Base-by-base conservation (phyloP, 805 yeast genomes). In the Saturnispora hagleri region DNA sequence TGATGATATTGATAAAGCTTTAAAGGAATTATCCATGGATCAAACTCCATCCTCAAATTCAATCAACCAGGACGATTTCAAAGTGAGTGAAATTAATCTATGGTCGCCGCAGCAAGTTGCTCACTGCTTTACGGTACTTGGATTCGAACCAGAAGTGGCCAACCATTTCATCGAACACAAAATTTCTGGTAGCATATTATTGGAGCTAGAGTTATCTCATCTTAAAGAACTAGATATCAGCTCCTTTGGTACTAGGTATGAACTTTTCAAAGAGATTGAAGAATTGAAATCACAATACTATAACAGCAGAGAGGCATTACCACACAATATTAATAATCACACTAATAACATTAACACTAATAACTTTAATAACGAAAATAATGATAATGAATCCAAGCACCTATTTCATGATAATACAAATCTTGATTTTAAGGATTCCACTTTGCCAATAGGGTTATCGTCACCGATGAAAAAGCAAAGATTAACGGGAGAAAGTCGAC, bases 171-270 rank as follows among this genome's bases (percentile, higher is more conserved):
- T 83, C 5, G 79, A 82, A 59, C 98, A 93, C 68, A 89, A 89
- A 60, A 89, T 93, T 53, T 84, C 90, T 1, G 99, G 99, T 28
- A 71, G 80, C 5, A 91, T 93, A 50, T 69, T 93, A 44, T 73
- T 93, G 50, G 95, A 90, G 67, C 74, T 93, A 55, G 97, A 91
- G 61, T 73, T 91, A 55, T 77, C 88, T 1, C 86, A 86, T 61
- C 74, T 93, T 61, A 93, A 91, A 65, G 99, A 93, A 67, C 72
- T 93, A 53, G 99, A 90, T 52, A 91, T 93, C 49, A 75, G 80
- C 47, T 86, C 96, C 4, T 93, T 93, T 70, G 99, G 99, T 27
- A 90, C 97, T 0, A 77, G 99, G 57, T 93, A 89, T 68, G 97
- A 90, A 65, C 80, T 93, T 46, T 83, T 81, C 67, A 89, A 89